These are phyloP conservation scores for Aspergillus biplanus DNA, from an alignment of 495 filamentous ascomycete genomes.

Conservation along the genomic window DNA sequence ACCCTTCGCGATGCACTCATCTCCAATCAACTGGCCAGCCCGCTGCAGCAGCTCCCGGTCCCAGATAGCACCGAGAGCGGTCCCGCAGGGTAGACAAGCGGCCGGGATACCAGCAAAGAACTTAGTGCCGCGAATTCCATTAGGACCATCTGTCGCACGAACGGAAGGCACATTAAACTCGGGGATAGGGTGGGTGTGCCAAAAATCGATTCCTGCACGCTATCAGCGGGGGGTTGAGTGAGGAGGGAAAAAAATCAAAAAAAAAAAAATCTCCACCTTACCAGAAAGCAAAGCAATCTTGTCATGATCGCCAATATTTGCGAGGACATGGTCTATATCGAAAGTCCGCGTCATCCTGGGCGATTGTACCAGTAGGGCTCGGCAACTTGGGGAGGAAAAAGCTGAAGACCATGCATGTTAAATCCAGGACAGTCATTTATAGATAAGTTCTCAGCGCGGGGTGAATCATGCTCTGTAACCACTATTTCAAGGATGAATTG, in stretches of 20 bases:
- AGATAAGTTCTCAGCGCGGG: conserved; percentile 13
- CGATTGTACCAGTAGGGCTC: conserved; percentile 4
- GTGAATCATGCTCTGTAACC: conserved; percentile 6
- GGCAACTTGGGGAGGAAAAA: neutral
- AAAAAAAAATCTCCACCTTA: conserved; percentile 5
- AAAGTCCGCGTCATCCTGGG: conserved; percentile 28
- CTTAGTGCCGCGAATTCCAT: conserved; percentile 65
- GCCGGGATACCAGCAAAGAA: conserved; percentile 63
- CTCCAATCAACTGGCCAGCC: conserved; percentile 59
- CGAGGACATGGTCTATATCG: conserved; percentile 36
- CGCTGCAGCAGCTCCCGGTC: conserved; percentile 57
- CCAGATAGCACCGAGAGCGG: conserved; percentile 67
- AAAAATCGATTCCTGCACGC: conserved; percentile 57
- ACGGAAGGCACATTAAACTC: conserved; percentile 65
- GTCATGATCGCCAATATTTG: conserved; percentile 32
- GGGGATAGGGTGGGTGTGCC: conserved; percentile 70
- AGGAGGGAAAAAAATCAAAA: neutral
- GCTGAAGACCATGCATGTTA: neutral
- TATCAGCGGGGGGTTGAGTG: conserved; percentile 1
- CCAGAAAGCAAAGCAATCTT: conserved; percentile 39
- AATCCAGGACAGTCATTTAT: conserved; percentile 4
- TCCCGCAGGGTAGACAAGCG: conserved; percentile 66
- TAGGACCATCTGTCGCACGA: conserved; percentile 66
- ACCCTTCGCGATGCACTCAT: conserved; percentile 66
- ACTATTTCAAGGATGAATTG: neutral